These are phyloP conservation scores for Amanita rimosa DNA, from an alignment of 768 basidiomycete species.

Conservation along the genomic window DNA sequence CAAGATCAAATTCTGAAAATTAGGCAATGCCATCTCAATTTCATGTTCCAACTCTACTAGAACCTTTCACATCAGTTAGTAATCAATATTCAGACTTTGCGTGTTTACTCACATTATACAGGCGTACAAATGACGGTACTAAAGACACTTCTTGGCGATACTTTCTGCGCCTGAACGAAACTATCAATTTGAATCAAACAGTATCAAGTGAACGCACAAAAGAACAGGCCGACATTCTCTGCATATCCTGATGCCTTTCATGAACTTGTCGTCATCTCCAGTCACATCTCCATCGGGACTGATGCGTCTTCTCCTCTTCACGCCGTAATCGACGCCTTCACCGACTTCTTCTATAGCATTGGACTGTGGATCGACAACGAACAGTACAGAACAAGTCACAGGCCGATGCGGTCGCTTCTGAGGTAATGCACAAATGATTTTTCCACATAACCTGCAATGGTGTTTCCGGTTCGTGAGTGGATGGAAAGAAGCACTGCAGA, in stretches of 20 bases:
- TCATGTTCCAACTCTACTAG: conserved; percentile 74
- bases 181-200: conserved; percentile 4
- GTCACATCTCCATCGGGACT: conserved; percentile 9
- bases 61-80: conserved; percentile 25
- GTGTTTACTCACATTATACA: conserved; percentile 52
- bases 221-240: conserved; percentile 71
- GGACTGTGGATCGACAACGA: conserved; percentile 75
- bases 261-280: conserved; percentile 66
- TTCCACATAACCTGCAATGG: conserved; percentile 89
- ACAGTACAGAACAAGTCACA: conserved; percentile 65
- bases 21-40: conserved; percentile 79
- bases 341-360: conserved; percentile 75
- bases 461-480: conserved; percentile 90
- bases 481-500: conserved; percentile 59
- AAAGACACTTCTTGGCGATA: conserved; percentile 52
- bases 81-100: neutral
- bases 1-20: conserved; percentile 78
- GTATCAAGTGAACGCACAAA: conserved; percentile 37
- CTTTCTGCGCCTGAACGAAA: conserved; percentile 55
- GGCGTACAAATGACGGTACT: conserved; percentile 49
- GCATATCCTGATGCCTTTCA: conserved; percentile 86
- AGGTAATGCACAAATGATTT: conserved; percentile 85
- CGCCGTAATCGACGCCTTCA: conserved; percentile 79
- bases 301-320: conserved; percentile 33
- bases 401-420: conserved; percentile 60